Base-by-base conservation (phyloP, 78 protist genomes). In the Capsaspora owczarzaki region DNA sequence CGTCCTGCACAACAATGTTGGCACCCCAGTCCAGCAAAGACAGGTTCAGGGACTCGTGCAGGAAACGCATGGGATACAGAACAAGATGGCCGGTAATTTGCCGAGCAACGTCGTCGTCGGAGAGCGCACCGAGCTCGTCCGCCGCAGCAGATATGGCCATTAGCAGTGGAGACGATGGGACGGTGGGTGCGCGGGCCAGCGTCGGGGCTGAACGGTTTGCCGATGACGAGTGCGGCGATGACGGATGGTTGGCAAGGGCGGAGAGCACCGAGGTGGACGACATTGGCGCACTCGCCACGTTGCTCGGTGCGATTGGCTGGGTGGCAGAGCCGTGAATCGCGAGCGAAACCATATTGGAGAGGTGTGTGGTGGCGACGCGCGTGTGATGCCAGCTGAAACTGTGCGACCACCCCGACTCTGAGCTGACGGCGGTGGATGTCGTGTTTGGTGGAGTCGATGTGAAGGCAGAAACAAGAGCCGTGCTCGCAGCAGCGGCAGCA, bases 41-140 rank as follows among this genome's bases (percentile, higher is more conserved):
- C 8, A 76, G 43, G 49, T 20, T 29, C 49, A 49, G 43, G 22
- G 19, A 37, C 41, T 76, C 72, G 35, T 38, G 35, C 22, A 76
- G n/a, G 22, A 76, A 76, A 5, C 49, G 35, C 63, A 8, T 22
- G 31, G 80, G 80, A 76, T 49, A 76, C 29, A 60, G 51, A 35
- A 76, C 80, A 19, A 76, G 60, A 29, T 76, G 80, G 33, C 80
- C 80, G 27, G 14, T 12, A n/a, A n/a, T n/a, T n/a, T n/a, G n/a
- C n/a, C n/a, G n/a, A n/a, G n/a, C n/a, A 2, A 43, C 51, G 25
- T 63, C 43, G 35, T 63, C 72, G 20, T 25, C 66, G n/a, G n/a
- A 10, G 16, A 20, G 56, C 16, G n/a, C 56, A 49, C 10, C 56
- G 56, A 49, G 56, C n/a, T 20, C 56, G 16, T 16, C 56, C 16